A percentile compares a stretch with the other conserved stretches of the same genome.
Evolutionary conservation across 768 basidiomycete species (phyloP).

Genomic region (Rhodotorula kratochvilovae): DNA sequence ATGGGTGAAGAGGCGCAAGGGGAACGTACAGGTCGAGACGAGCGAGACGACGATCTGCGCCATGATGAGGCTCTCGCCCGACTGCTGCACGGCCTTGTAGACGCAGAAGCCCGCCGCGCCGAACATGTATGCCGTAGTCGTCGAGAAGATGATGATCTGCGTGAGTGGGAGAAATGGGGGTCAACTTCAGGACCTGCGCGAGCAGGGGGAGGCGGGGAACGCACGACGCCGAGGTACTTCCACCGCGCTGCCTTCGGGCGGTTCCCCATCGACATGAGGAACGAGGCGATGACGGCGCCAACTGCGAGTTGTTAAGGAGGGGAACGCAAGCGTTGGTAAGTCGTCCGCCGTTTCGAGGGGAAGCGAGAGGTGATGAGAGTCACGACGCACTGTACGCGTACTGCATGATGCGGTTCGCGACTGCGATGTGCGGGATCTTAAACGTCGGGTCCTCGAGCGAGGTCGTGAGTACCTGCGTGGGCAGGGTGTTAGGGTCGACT

Average conservation of each 20-base stretch:
- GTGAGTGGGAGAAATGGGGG: background rate
- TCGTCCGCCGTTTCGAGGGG: background rate
- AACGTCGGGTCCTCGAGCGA: constrained; percentile 75
- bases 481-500: background rate
- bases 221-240: constrained; percentile 77
- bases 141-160: background rate
- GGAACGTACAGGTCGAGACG: constrained; percentile 33
- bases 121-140: constrained; percentile 63
- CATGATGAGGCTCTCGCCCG: constrained; percentile 59
- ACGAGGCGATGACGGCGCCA: constrained; percentile 77
- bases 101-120: constrained; percentile 76
- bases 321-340: constrained; percentile 62
- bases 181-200: background rate
- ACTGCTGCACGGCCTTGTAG: constrained; percentile 63
- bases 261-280: constrained; percentile 94
- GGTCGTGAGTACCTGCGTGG: constrained; percentile 63
- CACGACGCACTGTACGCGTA: background rate
- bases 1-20: no score
- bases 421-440: constrained; percentile 43
- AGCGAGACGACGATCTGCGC: constrained; percentile 76
- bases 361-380: no score
- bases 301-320: constrained; percentile 48
- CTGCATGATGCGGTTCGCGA: constrained; percentile 36
- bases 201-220: background rate
- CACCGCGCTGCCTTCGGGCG: constrained; percentile 54